Conservation (phyloP, 495 filamentous ascomycete species). For the Articulospora tetracladia region DNA sequence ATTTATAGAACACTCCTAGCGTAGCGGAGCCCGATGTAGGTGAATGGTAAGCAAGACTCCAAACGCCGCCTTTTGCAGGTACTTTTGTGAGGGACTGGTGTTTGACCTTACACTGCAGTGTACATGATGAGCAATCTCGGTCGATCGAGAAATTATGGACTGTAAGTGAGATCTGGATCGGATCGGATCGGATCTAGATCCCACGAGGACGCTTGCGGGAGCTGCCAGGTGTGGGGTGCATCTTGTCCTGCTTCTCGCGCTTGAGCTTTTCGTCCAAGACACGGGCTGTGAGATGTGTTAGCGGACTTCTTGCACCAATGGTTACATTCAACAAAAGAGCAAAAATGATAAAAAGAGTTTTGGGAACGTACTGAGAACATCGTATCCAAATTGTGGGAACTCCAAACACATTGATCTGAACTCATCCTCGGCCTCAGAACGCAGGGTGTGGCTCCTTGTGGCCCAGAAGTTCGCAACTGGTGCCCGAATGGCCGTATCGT, state of each 20-base stretch:
- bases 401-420: slow-evolving; percentile 81
- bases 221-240: slow-evolving; percentile 41
- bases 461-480: slow-evolving; percentile 94
- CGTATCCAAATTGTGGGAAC: slow-evolving; percentile 85
- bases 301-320: neutral
- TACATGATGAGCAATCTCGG: neutral
- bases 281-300: slow-evolving; percentile 35
- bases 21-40: neutral
- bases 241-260: slow-evolving; percentile 40
- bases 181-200: too few species aligned
- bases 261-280: slow-evolving; percentile 58
- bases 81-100: neutral
- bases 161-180: too few species aligned
- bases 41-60: neutral
- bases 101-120: too few species aligned
- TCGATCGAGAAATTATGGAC: too few species aligned
- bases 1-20: too few species aligned
- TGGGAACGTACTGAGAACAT: slow-evolving; percentile 66
- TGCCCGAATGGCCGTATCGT: slow-evolving; percentile 70
- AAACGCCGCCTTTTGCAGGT: neutral
- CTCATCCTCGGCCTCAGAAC: slow-evolving; percentile 77
- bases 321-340: too few species aligned
- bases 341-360: too few species aligned
- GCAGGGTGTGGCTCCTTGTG: slow-evolving; percentile 69
- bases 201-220: slow-evolving; percentile 42